Percentiles rank a stretch among this genome's conserved stretches.
These are phyloP conservation scores for Rubia yunnanensis DNA, from an alignment of 257 asterid species.

Conservation along the genomic window DNA sequence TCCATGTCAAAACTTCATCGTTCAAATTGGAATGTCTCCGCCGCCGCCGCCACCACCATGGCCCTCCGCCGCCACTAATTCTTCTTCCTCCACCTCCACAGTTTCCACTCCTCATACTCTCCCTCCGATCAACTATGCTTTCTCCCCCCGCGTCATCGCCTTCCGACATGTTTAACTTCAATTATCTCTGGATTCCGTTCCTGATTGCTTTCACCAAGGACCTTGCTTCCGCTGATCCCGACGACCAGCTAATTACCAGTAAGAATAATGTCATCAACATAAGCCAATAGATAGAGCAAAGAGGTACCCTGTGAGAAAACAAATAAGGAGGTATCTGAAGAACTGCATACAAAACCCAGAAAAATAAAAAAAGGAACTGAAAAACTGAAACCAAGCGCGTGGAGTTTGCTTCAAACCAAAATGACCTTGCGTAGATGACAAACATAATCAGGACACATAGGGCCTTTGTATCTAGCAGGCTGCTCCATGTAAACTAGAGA, in stretches of 20 bases:
- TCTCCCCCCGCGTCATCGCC: constrained; percentile 17
- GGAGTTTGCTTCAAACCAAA: too few species aligned
- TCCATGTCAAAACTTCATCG: constrained; percentile 9
- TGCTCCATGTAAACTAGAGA: too few species aligned
- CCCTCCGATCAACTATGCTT: constrained; percentile 8
- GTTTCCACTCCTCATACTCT: constrained; percentile 4
- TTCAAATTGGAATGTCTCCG: constrained; percentile 2
- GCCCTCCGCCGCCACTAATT: constrained; percentile 4
- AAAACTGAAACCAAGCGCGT: too few species aligned
- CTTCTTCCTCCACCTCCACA: constrained; percentile 10
- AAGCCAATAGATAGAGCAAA: too few species aligned
- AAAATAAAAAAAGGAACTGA: too few species aligned
- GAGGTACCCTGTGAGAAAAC: too few species aligned
- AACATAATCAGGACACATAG: too few species aligned
- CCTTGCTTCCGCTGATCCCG: constrained; percentile 20
- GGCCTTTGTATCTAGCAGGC: too few species aligned
- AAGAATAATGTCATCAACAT: too few species aligned
- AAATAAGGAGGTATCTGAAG: too few species aligned
- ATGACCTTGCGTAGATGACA: too few species aligned
- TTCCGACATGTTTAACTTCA: constrained; percentile 31
- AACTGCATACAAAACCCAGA: too few species aligned
- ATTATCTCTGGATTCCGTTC: constrained; percentile 39
- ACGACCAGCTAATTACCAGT: neutral
- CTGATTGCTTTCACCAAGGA: constrained; percentile 41
- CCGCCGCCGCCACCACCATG: neutral